Evolutionary conservation across 306 rosid genomes (phyloP), one percentile per base, ranked within the genome.

Genomic region (Castanopsis chinensis): DNA sequence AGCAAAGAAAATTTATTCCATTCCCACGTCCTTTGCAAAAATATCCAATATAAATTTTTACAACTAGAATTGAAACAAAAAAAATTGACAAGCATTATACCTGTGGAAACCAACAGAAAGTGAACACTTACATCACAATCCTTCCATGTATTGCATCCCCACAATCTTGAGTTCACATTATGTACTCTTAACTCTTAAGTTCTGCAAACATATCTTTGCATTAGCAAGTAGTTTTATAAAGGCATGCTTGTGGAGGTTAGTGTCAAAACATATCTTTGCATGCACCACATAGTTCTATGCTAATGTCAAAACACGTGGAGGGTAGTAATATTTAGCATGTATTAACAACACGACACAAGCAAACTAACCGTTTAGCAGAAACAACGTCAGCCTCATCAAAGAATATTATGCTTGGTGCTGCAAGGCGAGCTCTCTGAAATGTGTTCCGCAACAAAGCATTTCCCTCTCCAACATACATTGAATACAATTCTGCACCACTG

Each of bases 361-460:
- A 86, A 64, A 85, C 97, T 84, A 30, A 92, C 99, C 99, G 90
- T 88, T 94, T 91, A 65, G 90, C 89, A 80, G 92, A 97, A 76
- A 91, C 88, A 74, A 91, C 92, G 72, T 94, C 99, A 33, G 90
- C 99, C 86, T 94, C 97, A 71, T 94, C 99, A 78, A 94, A 91
- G 89, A 92, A 87, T 78, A 94, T 78, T 86, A 92, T n/a, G n/a
- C n/a, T n/a, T n/a, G n/a, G n/a, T n/a, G n/a, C n/a, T n/a, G n/a
- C n/a, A n/a, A n/a, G n/a, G n/a, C n/a, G n/a, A n/a, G n/a, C n/a
- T n/a, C n/a, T n/a, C n/a, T n/a, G n/a, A n/a, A n/a, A n/a, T n/a
- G n/a, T n/a, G n/a, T n/a, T n/a, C n/a, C n/a, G n/a, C n/a, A n/a
- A n/a, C n/a, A n/a, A n/a, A n/a, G n/a, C n/a, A n/a, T n/a, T n/a